phyloP scores from a whole-genome alignment of 345 rosid species.

The Syzygium oleosum region DNA sequence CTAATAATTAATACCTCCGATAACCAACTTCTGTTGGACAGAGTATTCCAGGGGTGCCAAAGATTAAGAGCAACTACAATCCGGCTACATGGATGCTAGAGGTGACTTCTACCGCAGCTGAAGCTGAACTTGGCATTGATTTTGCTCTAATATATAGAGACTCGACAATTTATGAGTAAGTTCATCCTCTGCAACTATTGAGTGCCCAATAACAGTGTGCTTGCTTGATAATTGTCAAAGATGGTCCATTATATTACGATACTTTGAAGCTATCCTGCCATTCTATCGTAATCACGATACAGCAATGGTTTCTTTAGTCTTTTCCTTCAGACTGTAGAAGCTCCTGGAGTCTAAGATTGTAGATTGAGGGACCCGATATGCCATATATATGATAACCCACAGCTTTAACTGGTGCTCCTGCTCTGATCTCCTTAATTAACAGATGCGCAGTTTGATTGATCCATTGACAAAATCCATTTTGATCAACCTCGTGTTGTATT shows the following conservation, averaged over 20 bases:
- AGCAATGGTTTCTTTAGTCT: neutral
- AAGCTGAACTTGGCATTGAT: constrained; percentile 53
- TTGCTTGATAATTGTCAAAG: neutral
- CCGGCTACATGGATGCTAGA: constrained; percentile 90
- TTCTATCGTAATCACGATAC: neutral
- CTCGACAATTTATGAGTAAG: constrained; percentile 49
- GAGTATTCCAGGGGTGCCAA: constrained; percentile 48
- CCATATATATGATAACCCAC: neutral
- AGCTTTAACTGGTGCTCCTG: neutral
- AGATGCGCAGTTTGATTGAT: neutral
- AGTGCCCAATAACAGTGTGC: neutral
- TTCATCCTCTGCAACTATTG: neutral
- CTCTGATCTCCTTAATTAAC: neutral
- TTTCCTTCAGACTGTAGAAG: neutral
- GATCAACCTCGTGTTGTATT: neutral
- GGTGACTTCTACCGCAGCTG: constrained; percentile 48
- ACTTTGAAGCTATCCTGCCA: neutral
- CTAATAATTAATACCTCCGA: neutral
- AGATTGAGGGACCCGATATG: neutral
- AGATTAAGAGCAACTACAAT: constrained; percentile 54
- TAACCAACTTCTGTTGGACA: constrained; percentile 4
- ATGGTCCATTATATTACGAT: neutral
- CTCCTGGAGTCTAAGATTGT: neutral
- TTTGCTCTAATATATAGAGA: constrained; percentile 40
- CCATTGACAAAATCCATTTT: neutral